These are phyloP conservation scores for Mycena venus DNA, from an alignment of 768 basidiomycete genomes.

Conservation along the genomic window DNA sequence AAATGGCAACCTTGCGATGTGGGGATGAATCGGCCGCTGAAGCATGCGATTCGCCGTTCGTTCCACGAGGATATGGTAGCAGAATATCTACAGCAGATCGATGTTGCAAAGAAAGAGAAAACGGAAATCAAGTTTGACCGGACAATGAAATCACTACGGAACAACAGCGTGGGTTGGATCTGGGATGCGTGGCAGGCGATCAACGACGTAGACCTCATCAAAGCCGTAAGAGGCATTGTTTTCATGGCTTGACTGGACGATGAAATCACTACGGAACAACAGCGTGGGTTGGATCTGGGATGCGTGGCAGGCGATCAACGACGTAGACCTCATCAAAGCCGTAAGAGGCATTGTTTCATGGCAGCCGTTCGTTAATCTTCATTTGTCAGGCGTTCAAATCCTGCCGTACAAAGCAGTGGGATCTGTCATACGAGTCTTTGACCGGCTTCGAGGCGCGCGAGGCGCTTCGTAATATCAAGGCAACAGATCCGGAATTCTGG, in stretches of 20 bases:
- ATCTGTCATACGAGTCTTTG: conserved; percentile 43
- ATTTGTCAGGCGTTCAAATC: conserved; percentile 45
- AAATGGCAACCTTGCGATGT: conserved; percentile 50
- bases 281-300: conserved; percentile 49
- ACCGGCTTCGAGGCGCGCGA: conserved; percentile 34
- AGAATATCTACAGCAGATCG: conserved; percentile 41
- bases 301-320: conserved; percentile 44
- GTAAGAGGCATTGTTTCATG: conserved; percentile 19
- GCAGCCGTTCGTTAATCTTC: no score
- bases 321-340: conserved; percentile 44
- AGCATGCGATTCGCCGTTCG: conserved; percentile 46
- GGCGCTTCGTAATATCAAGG: conserved; percentile 25
- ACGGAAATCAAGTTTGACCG: conserved; percentile 35
- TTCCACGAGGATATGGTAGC: conserved; percentile 51
- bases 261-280: conserved; percentile 39
- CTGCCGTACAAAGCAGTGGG: conserved; percentile 39
- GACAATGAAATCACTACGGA: conserved; percentile 33
- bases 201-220: conserved; percentile 43
- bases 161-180: conserved; percentile 47
- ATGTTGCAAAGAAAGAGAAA: conserved; percentile 23
- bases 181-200: conserved; percentile 46
- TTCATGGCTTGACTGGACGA: conserved; percentile 33
- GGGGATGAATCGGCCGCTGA: conserved; percentile 54
- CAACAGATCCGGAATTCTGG: conserved; percentile 33
- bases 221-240: conserved; percentile 37